These are phyloP conservation scores for Neofusicoccum sp. DNA, from an alignment of 2,329 filamentous ascomycete genomes.

Conservation along the genomic window DNA sequence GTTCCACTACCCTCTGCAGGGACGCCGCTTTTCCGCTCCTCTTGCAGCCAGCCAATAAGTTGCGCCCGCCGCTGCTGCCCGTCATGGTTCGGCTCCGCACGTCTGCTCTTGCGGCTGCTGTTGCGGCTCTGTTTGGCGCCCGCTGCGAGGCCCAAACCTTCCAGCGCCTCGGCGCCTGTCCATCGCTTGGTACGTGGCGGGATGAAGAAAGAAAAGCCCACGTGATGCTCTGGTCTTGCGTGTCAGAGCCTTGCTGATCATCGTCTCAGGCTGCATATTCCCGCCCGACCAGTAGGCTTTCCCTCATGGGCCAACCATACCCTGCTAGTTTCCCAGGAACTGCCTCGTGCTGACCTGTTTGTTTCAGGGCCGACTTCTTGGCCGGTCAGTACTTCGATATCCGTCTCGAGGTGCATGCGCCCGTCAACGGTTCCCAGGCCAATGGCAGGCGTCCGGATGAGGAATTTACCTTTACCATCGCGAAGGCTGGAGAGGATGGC, in stretches of 20 bases:
- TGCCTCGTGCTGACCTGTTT: neutral
- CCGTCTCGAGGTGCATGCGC: conserved; percentile 77
- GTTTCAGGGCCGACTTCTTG: conserved; percentile 68
- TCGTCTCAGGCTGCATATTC: conserved; percentile 47
- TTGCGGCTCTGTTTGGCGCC: conserved; percentile 16
- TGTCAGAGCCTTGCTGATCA: conserved; percentile 21
- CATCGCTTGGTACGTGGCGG: conserved; percentile 47
- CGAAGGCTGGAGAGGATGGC: conserved; percentile 58
- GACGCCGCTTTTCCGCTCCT: neutral
- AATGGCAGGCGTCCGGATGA: conserved; percentile 68
- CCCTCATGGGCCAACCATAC: conserved; percentile 10
- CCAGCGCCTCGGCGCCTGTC: conserved; percentile 55
- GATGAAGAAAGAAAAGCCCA: too few species aligned
- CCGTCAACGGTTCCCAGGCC: conserved; percentile 76
- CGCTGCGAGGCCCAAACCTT: conserved; percentile 50
- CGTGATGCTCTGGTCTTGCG: neutral
- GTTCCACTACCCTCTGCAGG: neutral
- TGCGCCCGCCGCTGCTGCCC: neutral
- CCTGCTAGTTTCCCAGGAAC: neutral
- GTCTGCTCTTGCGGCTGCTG: neutral
- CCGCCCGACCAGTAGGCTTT: conserved; percentile 55
- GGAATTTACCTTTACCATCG: conserved; percentile 72
- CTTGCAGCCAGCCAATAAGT: neutral
- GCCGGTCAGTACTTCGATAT: conserved; percentile 83
- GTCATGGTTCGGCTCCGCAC: neutral